Percentiles rank a stretch among this genome's conserved stretches.
phyloP scores from a whole-genome alignment of 495 filamentous ascomycete species.

The Aspergillus indologenus region DNA sequence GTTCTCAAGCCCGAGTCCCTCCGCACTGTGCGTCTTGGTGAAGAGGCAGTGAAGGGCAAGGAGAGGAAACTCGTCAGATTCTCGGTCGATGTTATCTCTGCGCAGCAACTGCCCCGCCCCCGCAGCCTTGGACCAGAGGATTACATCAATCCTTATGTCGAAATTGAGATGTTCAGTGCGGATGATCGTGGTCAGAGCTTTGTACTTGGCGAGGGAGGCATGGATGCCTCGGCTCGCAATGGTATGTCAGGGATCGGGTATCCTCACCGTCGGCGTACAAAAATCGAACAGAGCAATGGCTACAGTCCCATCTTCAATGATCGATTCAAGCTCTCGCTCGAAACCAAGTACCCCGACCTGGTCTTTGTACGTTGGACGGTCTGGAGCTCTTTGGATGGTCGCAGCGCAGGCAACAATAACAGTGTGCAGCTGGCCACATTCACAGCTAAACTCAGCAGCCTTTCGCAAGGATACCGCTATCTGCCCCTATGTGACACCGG shows the following conservation, averaged over 20 bases:
- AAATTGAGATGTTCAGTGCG: conserved; percentile 90
- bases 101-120: conserved; percentile 88
- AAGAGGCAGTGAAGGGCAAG: conserved; percentile 30
- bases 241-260: conserved; percentile 69
- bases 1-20: conserved; percentile 88
- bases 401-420: conserved; percentile 58
- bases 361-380: conserved; percentile 95
- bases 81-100: conserved; percentile 83
- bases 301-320: conserved; percentile 86
- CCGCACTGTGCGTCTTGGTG: conserved; percentile 55
- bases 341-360: conserved; percentile 86
- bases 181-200: conserved; percentile 78
- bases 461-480: conserved; percentile 95
- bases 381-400: conserved; percentile 72
- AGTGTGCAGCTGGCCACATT: conserved; percentile 74
- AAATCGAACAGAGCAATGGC: conserved; percentile 77
- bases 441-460: conserved; percentile 83
- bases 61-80: conserved; percentile 78
- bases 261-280: conserved; percentile 74
- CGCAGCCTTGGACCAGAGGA: conserved; percentile 64
- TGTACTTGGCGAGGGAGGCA: conserved; percentile 62
- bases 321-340: conserved; percentile 69
- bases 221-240: conserved; percentile 65
- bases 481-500: conserved; percentile 86
- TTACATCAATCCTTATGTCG: conserved; percentile 85